Conservation (phyloP, 257 asterid genomes). For the Solanum sitiens region DNA sequence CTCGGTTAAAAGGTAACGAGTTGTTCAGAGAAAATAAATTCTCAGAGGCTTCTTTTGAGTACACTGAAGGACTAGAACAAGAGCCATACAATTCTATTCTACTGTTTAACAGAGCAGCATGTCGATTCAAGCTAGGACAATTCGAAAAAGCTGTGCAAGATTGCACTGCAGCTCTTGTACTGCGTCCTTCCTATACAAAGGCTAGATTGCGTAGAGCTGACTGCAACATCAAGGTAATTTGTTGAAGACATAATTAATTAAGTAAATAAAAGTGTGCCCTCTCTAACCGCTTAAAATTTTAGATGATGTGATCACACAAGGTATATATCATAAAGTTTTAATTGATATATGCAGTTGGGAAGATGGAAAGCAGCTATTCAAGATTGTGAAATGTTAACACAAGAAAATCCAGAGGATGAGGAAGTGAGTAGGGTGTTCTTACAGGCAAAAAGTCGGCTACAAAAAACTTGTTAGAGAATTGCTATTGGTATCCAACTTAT, state of each 20-base stretch:
- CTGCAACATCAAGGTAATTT: constrained; percentile 37
- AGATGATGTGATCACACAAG: background rate
- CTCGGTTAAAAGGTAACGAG: constrained; percentile 45
- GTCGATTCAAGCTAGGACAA: constrained; percentile 35
- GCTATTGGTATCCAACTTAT: background rate
- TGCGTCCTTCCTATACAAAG: constrained; percentile 33
- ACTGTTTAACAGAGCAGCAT: constrained; percentile 47
- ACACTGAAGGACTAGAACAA: constrained; percentile 42
- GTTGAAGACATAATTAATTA: background rate
- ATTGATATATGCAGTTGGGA: constrained; percentile 11
- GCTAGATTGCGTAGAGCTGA: constrained; percentile 49
- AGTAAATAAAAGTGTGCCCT: background rate
- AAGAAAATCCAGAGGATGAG: constrained; percentile 28
- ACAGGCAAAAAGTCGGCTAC: constrained; percentile 5
- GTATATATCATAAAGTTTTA: background rate
- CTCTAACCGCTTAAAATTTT: background rate
- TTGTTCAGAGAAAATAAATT: constrained; percentile 28
- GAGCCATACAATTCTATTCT: constrained; percentile 37
- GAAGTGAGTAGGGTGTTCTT: constrained; percentile 23
- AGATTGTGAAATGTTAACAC: constrained; percentile 38
- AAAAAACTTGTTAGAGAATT: background rate
- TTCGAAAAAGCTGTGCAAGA: constrained; percentile 39
- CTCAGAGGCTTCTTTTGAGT: constrained; percentile 33
- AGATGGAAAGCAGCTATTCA: constrained; percentile 36
- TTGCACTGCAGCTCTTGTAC: constrained; percentile 33